These are phyloP conservation scores for Lobosporangium transversale DNA, from an alignment of 192 early-diverging fungal species.

Conservation along the genomic window DNA sequence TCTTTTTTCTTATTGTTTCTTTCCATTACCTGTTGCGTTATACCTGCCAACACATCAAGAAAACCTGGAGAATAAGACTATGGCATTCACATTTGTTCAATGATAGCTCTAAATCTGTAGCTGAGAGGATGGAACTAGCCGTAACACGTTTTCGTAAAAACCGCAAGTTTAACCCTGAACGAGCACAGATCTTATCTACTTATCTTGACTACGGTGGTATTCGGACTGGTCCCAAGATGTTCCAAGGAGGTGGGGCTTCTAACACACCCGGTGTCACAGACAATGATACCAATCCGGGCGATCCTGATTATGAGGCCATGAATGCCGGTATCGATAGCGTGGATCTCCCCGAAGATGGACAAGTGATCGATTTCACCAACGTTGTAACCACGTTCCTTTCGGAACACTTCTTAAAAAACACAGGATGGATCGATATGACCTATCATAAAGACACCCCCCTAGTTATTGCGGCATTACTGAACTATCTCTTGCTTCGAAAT, in stretches of 20 bases:
- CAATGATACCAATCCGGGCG: conserved; percentile 25
- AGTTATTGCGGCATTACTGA: conserved; percentile 58
- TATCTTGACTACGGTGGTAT: conserved; percentile 67
- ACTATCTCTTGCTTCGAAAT: conserved; percentile 58
- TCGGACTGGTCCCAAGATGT: conserved; percentile 59
- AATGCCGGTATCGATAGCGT: conserved; percentile 54
- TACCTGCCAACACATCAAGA: too few relatives aligned
- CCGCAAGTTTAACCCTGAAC: conserved; percentile 56
- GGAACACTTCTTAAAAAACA: conserved; percentile 56
- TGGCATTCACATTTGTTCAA: too few relatives aligned
- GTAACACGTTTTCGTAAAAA: conserved; percentile 64
- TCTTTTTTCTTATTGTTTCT: neutral
- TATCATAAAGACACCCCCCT: conserved; percentile 57
- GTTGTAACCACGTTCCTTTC: conserved; percentile 62
- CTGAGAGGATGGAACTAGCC: conserved; percentile 61
- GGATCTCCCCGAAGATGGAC: conserved; percentile 52
- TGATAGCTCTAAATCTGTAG: conserved; percentile 51
- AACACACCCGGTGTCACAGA: conserved; percentile 34
- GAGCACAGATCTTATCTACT: conserved; percentile 55
- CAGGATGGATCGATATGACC: conserved; percentile 57
- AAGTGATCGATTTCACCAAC: conserved; percentile 53
- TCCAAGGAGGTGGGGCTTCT: conserved; percentile 47
- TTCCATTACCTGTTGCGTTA: neutral
- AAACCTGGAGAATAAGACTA: too few relatives aligned
- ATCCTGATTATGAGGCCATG: conserved; percentile 57